Evolutionary conservation across 495 filamentous ascomycete species (phyloP).

Genomic region (Aspergillus saccharolyticus): DNA sequence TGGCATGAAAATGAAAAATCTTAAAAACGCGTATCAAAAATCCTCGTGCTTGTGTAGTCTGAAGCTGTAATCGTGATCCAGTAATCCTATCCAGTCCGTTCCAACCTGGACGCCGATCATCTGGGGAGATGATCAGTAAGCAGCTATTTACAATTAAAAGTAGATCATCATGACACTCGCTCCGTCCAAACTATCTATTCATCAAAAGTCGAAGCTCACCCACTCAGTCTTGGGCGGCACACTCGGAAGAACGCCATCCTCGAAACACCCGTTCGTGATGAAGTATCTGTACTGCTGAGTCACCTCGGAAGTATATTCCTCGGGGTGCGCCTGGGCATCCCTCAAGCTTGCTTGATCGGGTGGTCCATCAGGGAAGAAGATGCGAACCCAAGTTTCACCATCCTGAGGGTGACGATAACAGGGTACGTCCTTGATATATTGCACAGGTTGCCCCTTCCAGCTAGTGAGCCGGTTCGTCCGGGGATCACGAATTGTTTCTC

Average conservation of each 20-base stretch:
- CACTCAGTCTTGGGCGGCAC: slow-evolving; percentile 70
- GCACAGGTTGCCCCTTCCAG: slow-evolving; percentile 54
- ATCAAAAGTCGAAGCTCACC: slow-evolving; percentile 63
- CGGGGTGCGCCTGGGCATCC: slow-evolving; percentile 34
- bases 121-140: not conserved
- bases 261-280: slow-evolving; percentile 56
- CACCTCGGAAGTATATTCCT: slow-evolving; percentile 43
- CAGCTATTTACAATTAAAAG: slow-evolving; percentile 1
- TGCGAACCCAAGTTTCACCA: slow-evolving; percentile 44
- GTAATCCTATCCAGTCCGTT: not conserved
- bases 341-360: slow-evolving; percentile 45
- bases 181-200: slow-evolving; percentile 6
- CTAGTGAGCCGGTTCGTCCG: slow-evolving; percentile 31
- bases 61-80: not conserved
- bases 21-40: slow-evolving; percentile 22
- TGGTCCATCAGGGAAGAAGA: slow-evolving; percentile 69
- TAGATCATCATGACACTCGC: not conserved
- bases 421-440: slow-evolving; percentile 46
- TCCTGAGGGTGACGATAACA: slow-evolving; percentile 48
- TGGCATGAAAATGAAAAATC: slow-evolving; percentile 36
- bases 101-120: slow-evolving; percentile 4
- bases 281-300: slow-evolving; percentile 57
- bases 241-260: slow-evolving; percentile 59
- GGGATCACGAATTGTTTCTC: slow-evolving; percentile 36
- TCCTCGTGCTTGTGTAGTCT: slow-evolving; percentile 4